phyloP scores from a whole-genome alignment of 1,139 yeast species.

The Kluyveromyces sp. region DNA sequence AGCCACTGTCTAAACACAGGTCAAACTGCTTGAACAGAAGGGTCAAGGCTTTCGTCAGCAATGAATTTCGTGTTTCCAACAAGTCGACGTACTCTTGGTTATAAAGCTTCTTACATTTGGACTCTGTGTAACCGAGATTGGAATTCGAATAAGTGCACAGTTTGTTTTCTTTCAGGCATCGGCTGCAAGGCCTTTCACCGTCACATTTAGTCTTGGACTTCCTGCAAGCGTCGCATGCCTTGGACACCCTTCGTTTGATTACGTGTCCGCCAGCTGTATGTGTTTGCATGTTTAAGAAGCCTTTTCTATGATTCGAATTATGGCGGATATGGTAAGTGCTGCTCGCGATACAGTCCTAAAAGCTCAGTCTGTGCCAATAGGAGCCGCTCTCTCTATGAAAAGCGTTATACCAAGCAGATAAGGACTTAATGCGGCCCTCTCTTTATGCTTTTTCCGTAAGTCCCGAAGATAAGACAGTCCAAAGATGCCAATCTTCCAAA shows the following conservation, averaged over 20 bases:
- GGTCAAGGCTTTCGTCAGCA: slow-evolving; percentile 10
- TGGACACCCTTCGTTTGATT: slow-evolving; percentile 12
- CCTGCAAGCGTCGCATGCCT: slow-evolving; percentile 13
- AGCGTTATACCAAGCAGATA: no score
- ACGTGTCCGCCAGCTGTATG: neutral
- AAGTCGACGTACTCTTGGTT: slow-evolving; percentile 14
- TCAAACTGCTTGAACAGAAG: slow-evolving; percentile 10
- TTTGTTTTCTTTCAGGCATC: slow-evolving; percentile 13
- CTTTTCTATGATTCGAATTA: no score
- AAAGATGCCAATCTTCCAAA: no score
- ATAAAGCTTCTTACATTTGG: slow-evolving; percentile 9
- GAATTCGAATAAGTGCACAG: slow-evolving; percentile 13
- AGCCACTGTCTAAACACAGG: slow-evolving; percentile 7
- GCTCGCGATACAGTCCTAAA: no score
- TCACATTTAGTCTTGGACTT: slow-evolving; percentile 15
- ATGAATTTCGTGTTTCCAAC: slow-evolving; percentile 12
- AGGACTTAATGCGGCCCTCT: no score
- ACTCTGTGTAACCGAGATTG: slow-evolving; percentile 9
- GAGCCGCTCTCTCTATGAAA: no score
- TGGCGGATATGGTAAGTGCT: no score
- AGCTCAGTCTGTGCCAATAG: no score
- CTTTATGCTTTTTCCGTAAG: no score
- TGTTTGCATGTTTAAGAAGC: neutral
- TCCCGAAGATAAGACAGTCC: no score
- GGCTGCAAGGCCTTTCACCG: slow-evolving; percentile 13